Evolutionary conservation across 148 eudicot species (phyloP).

Genomic region (Dysphania ambrosioides): DNA sequence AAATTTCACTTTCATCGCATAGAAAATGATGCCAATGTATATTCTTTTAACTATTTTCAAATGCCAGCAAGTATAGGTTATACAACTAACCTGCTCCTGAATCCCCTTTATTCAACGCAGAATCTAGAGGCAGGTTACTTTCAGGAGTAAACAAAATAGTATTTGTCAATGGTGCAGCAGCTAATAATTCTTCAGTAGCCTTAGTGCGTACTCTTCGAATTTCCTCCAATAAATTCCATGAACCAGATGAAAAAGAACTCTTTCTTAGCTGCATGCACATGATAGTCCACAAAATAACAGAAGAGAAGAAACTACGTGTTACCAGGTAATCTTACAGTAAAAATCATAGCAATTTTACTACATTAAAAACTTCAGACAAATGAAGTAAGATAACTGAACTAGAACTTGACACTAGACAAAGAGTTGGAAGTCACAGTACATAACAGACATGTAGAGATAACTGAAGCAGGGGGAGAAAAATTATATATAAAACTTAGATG

Average conservation of each 20-base stretch:
- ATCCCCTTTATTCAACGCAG: constrained; percentile 14
- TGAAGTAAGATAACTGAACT: not conserved
- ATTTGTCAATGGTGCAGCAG: constrained; percentile 38
- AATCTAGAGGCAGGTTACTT: constrained; percentile 15
- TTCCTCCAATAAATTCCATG: constrained; percentile 86
- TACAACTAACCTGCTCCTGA: constrained; percentile 27
- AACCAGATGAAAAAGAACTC: constrained; percentile 55
- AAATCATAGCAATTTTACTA: not conserved
- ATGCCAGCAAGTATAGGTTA: constrained; percentile 11
- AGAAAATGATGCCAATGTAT: not conserved
- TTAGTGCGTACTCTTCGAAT: constrained; percentile 78
- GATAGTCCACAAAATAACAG: constrained; percentile 2
- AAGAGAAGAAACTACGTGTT: not conserved
- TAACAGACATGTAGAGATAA: not conserved
- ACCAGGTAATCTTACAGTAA: not conserved
- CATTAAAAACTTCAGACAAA: not conserved
- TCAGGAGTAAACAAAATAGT: constrained; percentile 15
- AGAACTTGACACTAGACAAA: not conserved
- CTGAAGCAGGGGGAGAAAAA: too few species aligned
- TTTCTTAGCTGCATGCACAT: constrained; percentile 41
- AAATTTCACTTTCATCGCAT: not conserved
- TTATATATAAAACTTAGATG: not conserved
- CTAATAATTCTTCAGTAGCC: constrained; percentile 74
- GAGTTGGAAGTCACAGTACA: not conserved
- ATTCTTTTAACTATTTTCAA: not conserved